Percentiles rank a stretch among this genome's conserved stretches.
Conservation (phyloP, 2,329 filamentous ascomycete genomes). For the Colletotrichum sansevieriae region DNA sequence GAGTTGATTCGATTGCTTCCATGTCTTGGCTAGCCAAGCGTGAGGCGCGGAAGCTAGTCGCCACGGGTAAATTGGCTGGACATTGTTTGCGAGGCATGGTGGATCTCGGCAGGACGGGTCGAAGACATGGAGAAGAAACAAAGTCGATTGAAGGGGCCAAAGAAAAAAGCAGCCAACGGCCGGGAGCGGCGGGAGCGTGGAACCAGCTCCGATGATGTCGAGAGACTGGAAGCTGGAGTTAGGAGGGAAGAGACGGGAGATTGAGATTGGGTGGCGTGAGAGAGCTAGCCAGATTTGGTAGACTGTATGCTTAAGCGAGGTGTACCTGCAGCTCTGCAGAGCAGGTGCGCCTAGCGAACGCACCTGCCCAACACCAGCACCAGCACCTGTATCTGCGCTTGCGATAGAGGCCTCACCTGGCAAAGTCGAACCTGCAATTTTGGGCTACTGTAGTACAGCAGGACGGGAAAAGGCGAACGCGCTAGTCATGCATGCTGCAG, state of each 20-base stretch:
- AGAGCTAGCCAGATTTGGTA: neutral
- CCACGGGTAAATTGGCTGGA: constrained; percentile 30
- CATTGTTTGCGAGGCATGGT: constrained; percentile 15
- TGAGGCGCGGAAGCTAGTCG: neutral
- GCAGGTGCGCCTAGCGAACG: neutral
- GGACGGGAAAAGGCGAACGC: neutral
- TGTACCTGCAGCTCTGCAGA: constrained; percentile 9
- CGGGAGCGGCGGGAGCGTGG: constrained; percentile 15
- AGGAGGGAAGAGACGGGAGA: no score
- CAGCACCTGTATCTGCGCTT: neutral
- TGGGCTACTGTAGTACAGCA: no score
- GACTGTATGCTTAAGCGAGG: constrained; percentile 14
- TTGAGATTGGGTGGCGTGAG: constrained; percentile 29
- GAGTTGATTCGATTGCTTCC: constrained; percentile 7
- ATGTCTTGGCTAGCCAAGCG: constrained; percentile 6
- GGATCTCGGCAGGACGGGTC: constrained; percentile 29
- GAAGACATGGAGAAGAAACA: constrained; percentile 37
- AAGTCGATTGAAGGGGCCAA: constrained; percentile 23
- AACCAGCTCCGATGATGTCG: neutral
- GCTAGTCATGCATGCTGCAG: constrained; percentile 3
- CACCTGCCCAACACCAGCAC: neutral
- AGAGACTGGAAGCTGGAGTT: constrained; percentile 1
- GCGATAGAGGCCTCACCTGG: no score
- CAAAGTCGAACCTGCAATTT: no score
- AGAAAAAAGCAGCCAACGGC: constrained; percentile 18